Conservation (phyloP, 164 flowering plant species). For the Liquidambar formosana region DNA sequence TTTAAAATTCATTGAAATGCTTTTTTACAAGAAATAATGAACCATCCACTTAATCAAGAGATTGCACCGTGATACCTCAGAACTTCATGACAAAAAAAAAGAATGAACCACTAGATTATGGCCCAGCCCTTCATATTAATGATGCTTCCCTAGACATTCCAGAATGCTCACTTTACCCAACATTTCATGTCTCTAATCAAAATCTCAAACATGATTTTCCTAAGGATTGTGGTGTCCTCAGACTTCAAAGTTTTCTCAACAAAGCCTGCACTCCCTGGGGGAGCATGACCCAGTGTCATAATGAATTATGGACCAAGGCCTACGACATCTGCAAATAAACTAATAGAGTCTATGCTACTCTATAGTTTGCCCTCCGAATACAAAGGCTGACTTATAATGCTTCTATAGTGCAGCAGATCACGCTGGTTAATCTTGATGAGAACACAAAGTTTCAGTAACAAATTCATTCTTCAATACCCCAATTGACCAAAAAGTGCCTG, state of each 20-base stretch:
- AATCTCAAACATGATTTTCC: conserved; percentile 1
- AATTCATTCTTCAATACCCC: conserved; percentile 18
- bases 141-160: background rate
- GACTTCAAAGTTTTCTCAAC: background rate
- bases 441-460: conserved; percentile 8
- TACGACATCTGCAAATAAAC: background rate
- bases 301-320: conserved; percentile 9
- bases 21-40: background rate
- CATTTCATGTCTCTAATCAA: background rate
- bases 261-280: conserved; percentile 1
- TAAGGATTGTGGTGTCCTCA: background rate
- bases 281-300: background rate
- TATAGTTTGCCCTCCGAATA: conserved; percentile 6
- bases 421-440: conserved; percentile 5
- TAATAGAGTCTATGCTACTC: conserved; percentile 12
- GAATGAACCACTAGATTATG: background rate
- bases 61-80: background rate
- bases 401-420: conserved; percentile 7
- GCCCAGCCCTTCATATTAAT: background rate
- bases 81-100: background rate
- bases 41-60: background rate
- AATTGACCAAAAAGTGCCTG: conserved; percentile 25
- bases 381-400: conserved; percentile 6
- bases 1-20: background rate
- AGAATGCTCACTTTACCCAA: background rate